phyloP scores from a whole-genome alignment of 2,329 filamentous ascomycete species.

The Lasiodiplodia sp. region DNA sequence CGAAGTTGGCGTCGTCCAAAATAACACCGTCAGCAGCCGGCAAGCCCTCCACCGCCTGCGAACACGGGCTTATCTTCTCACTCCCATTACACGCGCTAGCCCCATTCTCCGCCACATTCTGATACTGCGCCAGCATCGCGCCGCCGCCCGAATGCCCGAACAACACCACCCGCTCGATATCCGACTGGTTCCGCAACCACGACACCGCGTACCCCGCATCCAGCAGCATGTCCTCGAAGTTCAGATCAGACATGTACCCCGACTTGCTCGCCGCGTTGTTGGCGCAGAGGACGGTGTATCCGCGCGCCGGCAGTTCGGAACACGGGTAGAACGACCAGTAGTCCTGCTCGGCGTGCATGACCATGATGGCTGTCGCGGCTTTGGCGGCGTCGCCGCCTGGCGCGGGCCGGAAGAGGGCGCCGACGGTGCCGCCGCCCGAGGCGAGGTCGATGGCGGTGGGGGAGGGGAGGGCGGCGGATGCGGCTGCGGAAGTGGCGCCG shows the following conservation, averaged over 20 bases:
- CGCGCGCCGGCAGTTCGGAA: constrained; percentile 1
- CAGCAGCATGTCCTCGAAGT: constrained; percentile 16
- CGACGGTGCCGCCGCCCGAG: neutral
- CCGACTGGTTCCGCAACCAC: constrained; percentile 11
- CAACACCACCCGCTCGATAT: constrained; percentile 12
- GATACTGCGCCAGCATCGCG: constrained; percentile 18
- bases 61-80: constrained; percentile 13
- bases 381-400: neutral
- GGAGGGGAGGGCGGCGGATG: too few relatives aligned
- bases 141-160: constrained; percentile 15
- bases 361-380: neutral
- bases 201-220: neutral
- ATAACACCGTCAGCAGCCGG: neutral
- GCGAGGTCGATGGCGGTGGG: constrained; percentile 3
- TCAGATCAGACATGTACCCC: constrained; percentile 4
- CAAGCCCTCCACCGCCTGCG: neutral
- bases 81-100: neutral
- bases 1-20: constrained; percentile 9
- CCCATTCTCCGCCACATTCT: constrained; percentile 23
- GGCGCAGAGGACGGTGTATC: constrained; percentile 10
- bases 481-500: too few relatives aligned
- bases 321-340: constrained; percentile 9
- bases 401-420: constrained; percentile 2
- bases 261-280: constrained; percentile 22
- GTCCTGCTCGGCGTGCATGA: constrained; percentile 26